These are phyloP conservation scores for Parachaetomium inaequale DNA, from an alignment of 495 filamentous ascomycete genomes.

Conservation along the genomic window DNA sequence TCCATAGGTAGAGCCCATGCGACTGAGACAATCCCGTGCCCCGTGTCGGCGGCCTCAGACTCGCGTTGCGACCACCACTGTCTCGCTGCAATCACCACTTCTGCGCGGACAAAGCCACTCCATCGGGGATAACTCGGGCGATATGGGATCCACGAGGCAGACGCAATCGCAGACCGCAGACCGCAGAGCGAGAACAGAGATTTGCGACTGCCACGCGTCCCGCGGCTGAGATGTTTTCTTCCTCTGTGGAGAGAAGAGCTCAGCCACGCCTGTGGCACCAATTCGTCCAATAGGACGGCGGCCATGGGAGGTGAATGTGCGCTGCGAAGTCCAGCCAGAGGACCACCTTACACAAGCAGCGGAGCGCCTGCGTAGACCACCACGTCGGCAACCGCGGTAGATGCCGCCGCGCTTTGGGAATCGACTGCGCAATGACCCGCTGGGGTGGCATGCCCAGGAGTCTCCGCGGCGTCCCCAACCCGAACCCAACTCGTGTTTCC, in stretches of 20 bases:
- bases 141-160: background rate
- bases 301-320: background rate
- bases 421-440: background rate
- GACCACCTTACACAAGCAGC: background rate
- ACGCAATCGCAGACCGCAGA: background rate
- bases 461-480: no score
- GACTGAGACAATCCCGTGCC: background rate
- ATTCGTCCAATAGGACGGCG: background rate
- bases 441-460: background rate
- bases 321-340: background rate
- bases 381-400: background rate
- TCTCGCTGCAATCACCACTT: background rate
- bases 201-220: slow-evolving; percentile 6
- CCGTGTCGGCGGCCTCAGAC: background rate
- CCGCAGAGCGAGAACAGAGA: background rate
- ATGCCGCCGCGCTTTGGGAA: background rate
- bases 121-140: no score
- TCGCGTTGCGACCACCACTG: background rate
- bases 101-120: background rate
- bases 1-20: background rate
- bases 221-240: background rate
- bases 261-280: background rate
- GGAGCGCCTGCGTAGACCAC: background rate
- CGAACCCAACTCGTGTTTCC: background rate
- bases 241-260: background rate